Evolutionary conservation across 2,329 filamentous ascomycete genomes (phyloP), one percentile per base, ranked within the genome.

Genomic region (Penicillium sp.): DNA sequence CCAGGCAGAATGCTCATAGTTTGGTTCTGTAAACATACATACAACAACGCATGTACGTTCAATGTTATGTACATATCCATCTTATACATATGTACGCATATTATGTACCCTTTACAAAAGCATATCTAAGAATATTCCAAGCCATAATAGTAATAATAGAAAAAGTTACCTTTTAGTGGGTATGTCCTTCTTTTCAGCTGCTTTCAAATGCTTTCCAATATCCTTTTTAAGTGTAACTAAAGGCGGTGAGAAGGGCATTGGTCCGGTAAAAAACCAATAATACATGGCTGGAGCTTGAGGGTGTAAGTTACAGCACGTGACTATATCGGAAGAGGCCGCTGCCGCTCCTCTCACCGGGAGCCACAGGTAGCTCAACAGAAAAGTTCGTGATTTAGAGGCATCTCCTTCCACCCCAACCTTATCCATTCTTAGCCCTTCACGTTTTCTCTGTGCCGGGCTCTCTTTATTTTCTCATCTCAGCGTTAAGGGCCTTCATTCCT

Each of bases 321-420:
- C 64, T 55, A 59, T 59, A 51, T 57, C 53, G 53, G 58, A 57
- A 64, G 62, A 63, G 62, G 63, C 61, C 59, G 59, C 64, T 46
- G 44, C 44, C 44, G 44, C 44, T 40, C 44, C 34, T 46, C 44
- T 69, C 66, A 69, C 66, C 66, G 67, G 60, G 54, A 60, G 45
- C 56, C 56, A 43, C 43, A 43, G 53, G 56, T 50, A 59, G 64
- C 68, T 69, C 68, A 69, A 70, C 68, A 66, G 64, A 69, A 69
- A 70, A 68, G 62, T 68, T 64, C 64, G 63, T 58, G 56, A 56
- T 56, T 54, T 55, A 60, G 51, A 56, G 49, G 45, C 55, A 51
- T 59, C 58, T 60, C 60, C 59, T 61, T 61, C 54, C 54, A 53
- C 58, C 58, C 58, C 55, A 62, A 65, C 62, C 61, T 57, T 56